Conservation (phyloP, 164 flowering plant genomes). For the Magnolia kwangsiensis region DNA sequence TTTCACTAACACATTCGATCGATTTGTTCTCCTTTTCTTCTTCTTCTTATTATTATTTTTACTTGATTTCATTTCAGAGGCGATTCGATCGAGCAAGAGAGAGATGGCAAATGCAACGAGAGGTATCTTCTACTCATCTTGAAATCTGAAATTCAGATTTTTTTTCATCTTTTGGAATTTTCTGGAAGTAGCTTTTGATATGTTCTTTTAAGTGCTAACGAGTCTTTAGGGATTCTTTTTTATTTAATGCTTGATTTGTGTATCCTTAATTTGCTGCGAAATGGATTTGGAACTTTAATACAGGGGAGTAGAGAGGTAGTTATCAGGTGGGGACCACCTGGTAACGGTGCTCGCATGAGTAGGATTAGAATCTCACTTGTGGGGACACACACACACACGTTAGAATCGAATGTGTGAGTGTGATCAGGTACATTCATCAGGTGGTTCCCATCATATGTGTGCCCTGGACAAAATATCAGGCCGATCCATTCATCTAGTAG, state of each 20-base stretch:
- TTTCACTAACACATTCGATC: not conserved
- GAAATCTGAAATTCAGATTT: not conserved
- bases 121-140: conserved; percentile 36
- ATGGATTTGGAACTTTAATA: not conserved
- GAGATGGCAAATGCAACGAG: conserved; percentile 79
- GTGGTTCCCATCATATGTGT: not conserved
- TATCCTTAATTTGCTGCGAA: not conserved
- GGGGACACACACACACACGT: not conserved
- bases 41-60: not conserved
- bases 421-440: not conserved
- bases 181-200: not conserved
- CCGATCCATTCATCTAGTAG: not conserved
- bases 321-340: not conserved
- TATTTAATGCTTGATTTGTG: not conserved
- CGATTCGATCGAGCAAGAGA: conserved; percentile 72
- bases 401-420: not conserved
- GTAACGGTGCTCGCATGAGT: not conserved
- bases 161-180: conserved; percentile 1
- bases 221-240: too few species aligned
- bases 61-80: conserved; percentile 42
- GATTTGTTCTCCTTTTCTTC: not conserved
- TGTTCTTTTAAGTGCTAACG: too few species aligned
- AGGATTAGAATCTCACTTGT: not conserved
- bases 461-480: not conserved
- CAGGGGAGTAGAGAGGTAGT: not conserved